Evolutionary conservation across 192 early-diverging fungal genomes (phyloP), one percentile per base, ranked within the genome.

Genomic region (Coemansia sp.): DNA sequence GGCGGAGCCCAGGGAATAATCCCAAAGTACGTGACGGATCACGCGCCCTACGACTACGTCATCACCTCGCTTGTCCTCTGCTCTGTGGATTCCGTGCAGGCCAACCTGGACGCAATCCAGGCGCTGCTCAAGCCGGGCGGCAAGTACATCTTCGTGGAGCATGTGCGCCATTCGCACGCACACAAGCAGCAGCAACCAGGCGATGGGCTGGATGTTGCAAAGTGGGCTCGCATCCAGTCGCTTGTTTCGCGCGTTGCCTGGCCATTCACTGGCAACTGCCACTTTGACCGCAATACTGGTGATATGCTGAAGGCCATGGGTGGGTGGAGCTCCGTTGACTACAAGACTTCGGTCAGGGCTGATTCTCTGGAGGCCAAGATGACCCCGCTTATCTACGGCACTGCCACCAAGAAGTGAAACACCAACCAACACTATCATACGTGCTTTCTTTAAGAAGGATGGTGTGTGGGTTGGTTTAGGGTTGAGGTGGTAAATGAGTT

Each of bases 61-160:
- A 48, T 70, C 40, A 71, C 63, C 32, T 81, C 79, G 11, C n/a
- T 76, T 44, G 79, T 73, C 9, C 56, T 81, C 47, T 81, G 79
- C 67, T 76, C 74, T 9, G 73, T 81, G 5, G 44, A 56, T 47
- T 44, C 69, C 23, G 18, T 65, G 21, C 70, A 69, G 39, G 67
- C 57, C 4, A 81, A 69, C 19, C 56, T 81, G 63, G 57, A 70
- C 1, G 61, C 63, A 0, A 66, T 76, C 21, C 47, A 60, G 40
- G 47, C 21, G 21, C 67, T 81, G 66, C 70, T 81, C 47, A 64
- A 19, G 23, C 79, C 79, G 15, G 74, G 79, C 52, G 74, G 79
- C 16, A 57, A 56, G 16, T 70, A 70, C 19, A 61, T 81, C 9
- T 81, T 81, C 54, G 56, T 76, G 13, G 74, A 81, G 67, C 79